Base-by-base conservation (phyloP, 331 rosid genomes). In the Quercus tomentella region DNA sequence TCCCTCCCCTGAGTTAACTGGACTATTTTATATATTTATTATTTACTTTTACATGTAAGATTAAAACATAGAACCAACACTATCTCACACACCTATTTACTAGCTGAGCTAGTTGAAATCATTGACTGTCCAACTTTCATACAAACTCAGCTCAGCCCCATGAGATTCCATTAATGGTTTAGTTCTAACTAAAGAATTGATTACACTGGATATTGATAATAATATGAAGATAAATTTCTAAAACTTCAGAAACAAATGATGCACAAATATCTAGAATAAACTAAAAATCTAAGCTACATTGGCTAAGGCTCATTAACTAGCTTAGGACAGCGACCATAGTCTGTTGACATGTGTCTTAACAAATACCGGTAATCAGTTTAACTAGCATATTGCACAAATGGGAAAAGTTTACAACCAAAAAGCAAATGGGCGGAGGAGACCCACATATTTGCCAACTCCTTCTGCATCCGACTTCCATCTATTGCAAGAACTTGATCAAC, bases 391-490 rank as follows among this genome's bases (percentile, higher is more conserved):
- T 56, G 71, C 52, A 28, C 54, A 21, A 3, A 52, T 45, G 12
- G 73, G 58, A 37, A 75, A 70, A 17, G 37, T 35, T 58, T 52
- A 65, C 30, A 25, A 75, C 15, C 33, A 22, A 70, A 70, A 70
- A 25, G 79, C 58, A 68, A 80, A 63, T 56, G n/a, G 77, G 74
- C 75, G 52, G 67, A 31, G 83, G 49, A 76, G 79, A 88, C 91
- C 7, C 82, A 95, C 98, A 93, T 88, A 69, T 86, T 88, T 16
- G 92, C 93, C 23, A 93, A 82, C 86, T 93, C 97, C 74, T 68
- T 83, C 86, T 95, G 97, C 82, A 90, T 76, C 75, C 77, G 75
- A 85, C 83, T 91, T 71, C 96, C 96, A 55, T 90, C 88, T 86
- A 84, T 61, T 70, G 88, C 56, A 85, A 95, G 96, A 75, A 95